These are phyloP conservation scores for Saccharomyces mikatae DNA, from an alignment of 805 yeast genomes.

Conservation along the genomic window DNA sequence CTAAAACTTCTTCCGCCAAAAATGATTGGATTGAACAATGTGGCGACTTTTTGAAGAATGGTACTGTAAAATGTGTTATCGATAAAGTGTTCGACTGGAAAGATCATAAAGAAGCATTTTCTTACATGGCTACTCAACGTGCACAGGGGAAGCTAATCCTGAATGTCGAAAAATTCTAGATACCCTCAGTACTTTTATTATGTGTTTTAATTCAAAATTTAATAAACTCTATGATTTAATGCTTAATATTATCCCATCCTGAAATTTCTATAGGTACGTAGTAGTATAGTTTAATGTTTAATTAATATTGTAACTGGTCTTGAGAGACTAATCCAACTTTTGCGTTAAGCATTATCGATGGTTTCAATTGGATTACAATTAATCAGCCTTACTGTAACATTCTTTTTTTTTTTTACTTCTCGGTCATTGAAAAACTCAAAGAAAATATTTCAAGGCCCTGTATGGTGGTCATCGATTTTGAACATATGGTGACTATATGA, in stretches of 20 bases:
- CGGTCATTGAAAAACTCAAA: background rate
- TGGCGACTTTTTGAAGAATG: constrained; percentile 38
- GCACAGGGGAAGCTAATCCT: constrained; percentile 64
- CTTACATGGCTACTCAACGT: constrained; percentile 40
- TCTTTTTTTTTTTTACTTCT: background rate
- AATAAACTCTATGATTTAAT: background rate
- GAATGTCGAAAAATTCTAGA: constrained; percentile 35
- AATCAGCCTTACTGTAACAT: background rate
- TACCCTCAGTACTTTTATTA: background rate
- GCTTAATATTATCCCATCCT: background rate
- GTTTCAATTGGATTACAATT: background rate
- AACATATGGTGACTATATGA: background rate
- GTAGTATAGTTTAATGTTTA: background rate
- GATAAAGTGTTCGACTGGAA: constrained; percentile 53
- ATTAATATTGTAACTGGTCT: background rate
- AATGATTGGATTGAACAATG: constrained; percentile 38
- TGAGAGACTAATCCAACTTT: background rate
- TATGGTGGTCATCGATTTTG: background rate
- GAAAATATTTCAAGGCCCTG: background rate
- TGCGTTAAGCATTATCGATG: background rate
- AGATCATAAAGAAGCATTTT: constrained; percentile 47
- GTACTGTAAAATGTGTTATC: constrained; percentile 41
- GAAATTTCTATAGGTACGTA: background rate
- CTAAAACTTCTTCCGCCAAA: constrained; percentile 15
- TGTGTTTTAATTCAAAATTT: background rate